Evolutionary conservation across 2,329 filamentous ascomycete genomes (phyloP), one percentile per base, ranked within the genome.

Genomic region (Fusarium begoniae): DNA sequence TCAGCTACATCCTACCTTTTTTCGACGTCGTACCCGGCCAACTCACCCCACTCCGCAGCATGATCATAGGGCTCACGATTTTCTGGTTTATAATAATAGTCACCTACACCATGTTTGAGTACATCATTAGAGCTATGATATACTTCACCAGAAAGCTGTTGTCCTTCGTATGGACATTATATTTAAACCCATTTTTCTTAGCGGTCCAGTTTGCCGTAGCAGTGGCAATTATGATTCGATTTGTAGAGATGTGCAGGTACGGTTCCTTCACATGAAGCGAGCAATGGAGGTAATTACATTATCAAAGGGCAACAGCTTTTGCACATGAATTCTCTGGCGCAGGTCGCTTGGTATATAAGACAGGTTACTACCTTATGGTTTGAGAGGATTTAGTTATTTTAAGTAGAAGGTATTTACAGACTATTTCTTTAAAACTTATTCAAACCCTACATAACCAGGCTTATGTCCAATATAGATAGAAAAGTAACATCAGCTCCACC

Each of bases 51-150:
- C 5, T 50, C 7, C 47, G 28, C 10, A 32, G 8, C 15, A n/a
- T 30, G 2, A n/a, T 50, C 8, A 13, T 13, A 1, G 20, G 47
- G 14, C 28, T 30, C 3, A 50, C 47, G 0, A 4, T 30, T 0
- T 5, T 50, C 14, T 15, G 30, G 2, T 32, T n/a, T 2, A 48
- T 48, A 3, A 22, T 30, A 5, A 15, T 48, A 22, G 22, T 48
- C 14, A 22, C 13, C 1, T 28, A 11, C 6, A 10, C 20, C 0
- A n/a, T 32, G 9, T 18, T 50, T 4, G 7, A n/a, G 11, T 13
- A n/a, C 0, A n/a, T 17, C 0, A 2, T 15, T 12, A n/a, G 2
- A n/a, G 10, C 20, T 17, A 8, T 18, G 2, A 12, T 22, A 8
- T 17, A 3, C 6, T 3, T n/a, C 10, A 6, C 20, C 4, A 32